Conservation (phyloP, 768 basidiomycete species). For the Chlorophyllum brunneum region DNA sequence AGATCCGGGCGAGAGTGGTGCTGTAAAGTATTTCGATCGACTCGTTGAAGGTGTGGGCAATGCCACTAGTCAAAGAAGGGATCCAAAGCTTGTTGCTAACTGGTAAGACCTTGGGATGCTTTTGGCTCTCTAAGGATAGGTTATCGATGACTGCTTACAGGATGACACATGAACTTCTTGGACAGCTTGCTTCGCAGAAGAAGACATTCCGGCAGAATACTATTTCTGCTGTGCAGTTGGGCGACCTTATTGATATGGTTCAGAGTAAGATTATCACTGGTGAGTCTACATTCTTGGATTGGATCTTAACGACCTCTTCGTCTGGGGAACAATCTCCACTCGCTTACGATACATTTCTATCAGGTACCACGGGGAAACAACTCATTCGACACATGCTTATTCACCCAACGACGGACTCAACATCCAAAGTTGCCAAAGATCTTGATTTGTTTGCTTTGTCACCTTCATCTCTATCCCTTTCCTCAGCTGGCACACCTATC, state of each 20-base stretch:
- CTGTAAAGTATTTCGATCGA: constrained; percentile 79
- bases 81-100: constrained; percentile 74
- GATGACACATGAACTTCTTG: constrained; percentile 86
- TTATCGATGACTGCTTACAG: constrained; percentile 32
- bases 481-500: too few relatives aligned
- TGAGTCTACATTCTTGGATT: constrained; percentile 24
- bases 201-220: constrained; percentile 55
- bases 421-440: constrained; percentile 42
- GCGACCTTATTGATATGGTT: constrained; percentile 76
- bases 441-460: constrained; percentile 43
- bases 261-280: constrained; percentile 65
- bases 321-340: not conserved
- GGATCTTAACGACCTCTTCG: not conserved
- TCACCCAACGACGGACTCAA: constrained; percentile 32
- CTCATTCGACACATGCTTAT: constrained; percentile 71
- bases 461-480: constrained; percentile 11
- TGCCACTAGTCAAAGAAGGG: constrained; percentile 28
- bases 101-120: constrained; percentile 58
- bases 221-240: constrained; percentile 60
- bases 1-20: constrained; percentile 20
- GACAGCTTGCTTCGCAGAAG: constrained; percentile 61
- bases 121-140: not conserved
- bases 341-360: not conserved
- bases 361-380: constrained; percentile 76
- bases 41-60: constrained; percentile 36